Conservation (phyloP, 495 filamentous ascomycete species). For the Margaritispora aquatica region DNA sequence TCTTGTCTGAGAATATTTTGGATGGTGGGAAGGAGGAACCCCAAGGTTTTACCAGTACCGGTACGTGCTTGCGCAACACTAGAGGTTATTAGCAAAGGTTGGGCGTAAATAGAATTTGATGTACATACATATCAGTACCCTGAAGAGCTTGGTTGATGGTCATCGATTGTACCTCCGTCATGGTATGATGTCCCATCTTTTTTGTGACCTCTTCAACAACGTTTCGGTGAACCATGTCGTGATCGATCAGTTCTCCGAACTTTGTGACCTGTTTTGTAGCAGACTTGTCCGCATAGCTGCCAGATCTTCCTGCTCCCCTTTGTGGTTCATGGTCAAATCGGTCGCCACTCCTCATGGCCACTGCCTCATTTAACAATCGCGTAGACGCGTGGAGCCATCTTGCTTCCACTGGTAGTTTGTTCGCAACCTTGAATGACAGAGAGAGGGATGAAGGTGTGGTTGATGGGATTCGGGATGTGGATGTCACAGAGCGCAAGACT, state of each 20-base stretch:
- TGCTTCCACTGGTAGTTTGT: conserved; percentile 6
- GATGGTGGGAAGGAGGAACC: conserved; percentile 71
- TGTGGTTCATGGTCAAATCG: neutral
- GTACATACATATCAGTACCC: conserved; percentile 74
- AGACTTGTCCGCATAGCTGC: neutral
- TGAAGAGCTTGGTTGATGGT: conserved; percentile 74
- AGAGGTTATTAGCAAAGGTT: conserved; percentile 21
- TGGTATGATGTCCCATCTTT: conserved; percentile 69
- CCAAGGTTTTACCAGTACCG: conserved; percentile 83
- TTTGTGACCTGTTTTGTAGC: conserved; percentile 38
- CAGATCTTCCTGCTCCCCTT: too few relatives aligned
- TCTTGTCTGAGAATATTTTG: conserved; percentile 62
- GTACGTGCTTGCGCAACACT: conserved; percentile 83
- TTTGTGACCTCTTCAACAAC: conserved; percentile 65
- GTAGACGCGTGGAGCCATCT: conserved; percentile 28
- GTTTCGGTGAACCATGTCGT: conserved; percentile 54
- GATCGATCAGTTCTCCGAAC: conserved; percentile 61
- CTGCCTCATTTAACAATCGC: conserved; percentile 15
- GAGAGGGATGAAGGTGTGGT: conserved; percentile 20
- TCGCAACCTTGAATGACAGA: conserved; percentile 1
- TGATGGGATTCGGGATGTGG: conserved; percentile 16
- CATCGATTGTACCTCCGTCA: conserved; percentile 88
- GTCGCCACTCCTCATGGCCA: neutral
- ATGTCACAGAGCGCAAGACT: conserved; percentile 8
- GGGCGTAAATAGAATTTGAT: neutral